These are phyloP conservation scores for Picochlorum sp. DNA, from an alignment of 139 green algal species.

Conservation along the genomic window DNA sequence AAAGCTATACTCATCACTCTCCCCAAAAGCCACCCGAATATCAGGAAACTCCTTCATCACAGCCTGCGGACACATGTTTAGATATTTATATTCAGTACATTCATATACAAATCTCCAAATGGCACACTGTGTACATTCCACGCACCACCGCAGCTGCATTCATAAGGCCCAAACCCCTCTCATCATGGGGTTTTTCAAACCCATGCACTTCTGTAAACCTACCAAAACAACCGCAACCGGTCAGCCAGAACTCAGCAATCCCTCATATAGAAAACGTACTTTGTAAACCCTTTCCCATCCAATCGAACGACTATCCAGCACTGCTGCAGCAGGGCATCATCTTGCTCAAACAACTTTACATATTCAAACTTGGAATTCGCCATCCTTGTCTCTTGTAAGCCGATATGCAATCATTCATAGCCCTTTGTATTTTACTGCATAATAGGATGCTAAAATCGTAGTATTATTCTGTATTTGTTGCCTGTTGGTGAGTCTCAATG, in stretches of 20 bases:
- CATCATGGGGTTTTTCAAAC: constrained; percentile 83
- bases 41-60: constrained; percentile 68
- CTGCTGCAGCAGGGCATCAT: constrained; percentile 59
- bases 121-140: not conserved
- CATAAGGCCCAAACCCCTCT: constrained; percentile 70
- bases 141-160: constrained; percentile 48
- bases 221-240: constrained; percentile 1
- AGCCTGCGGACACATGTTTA: constrained; percentile 17
- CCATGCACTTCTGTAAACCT: constrained; percentile 68
- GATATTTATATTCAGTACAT: not conserved
- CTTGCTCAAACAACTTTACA: constrained; percentile 70
- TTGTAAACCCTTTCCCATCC: constrained; percentile 86
- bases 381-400: constrained; percentile 27
- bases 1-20: constrained; percentile 89
- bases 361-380: constrained; percentile 72
- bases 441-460: too few species aligned
- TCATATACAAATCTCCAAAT: not conserved
- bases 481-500: too few species aligned
- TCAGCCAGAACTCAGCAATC: constrained; percentile 1
- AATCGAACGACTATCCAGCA: constrained; percentile 81
- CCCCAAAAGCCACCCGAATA: constrained; percentile 66
- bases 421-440: too few species aligned
- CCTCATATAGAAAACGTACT: constrained; percentile 31
- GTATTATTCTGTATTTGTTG: too few species aligned
- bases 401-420: too few species aligned